phyloP scores from a whole-genome alignment of 371 early-diverging fungal genomes.

The Rhizopus stolonifer region DNA sequence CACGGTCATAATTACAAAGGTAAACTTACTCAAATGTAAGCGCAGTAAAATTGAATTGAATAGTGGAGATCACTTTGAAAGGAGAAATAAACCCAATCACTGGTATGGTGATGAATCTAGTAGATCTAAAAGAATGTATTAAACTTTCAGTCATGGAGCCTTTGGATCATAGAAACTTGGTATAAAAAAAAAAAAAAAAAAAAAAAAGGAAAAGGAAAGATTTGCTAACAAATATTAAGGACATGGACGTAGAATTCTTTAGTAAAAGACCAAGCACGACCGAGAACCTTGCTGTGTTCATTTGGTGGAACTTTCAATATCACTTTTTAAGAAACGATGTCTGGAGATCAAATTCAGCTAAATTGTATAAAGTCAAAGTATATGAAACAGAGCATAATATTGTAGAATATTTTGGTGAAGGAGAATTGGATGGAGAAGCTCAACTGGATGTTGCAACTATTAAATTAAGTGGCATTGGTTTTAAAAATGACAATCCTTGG shows the following conservation, averaged over 20 bases:
- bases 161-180: constrained; percentile 86
- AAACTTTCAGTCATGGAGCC: constrained; percentile 69
- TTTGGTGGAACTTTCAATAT: constrained; percentile 68
- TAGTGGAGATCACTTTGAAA: constrained; percentile 75
- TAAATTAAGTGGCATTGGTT: constrained; percentile 15
- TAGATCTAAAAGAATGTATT: constrained; percentile 79
- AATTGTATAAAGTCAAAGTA: constrained; percentile 65
- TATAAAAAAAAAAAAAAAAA: constrained; percentile 17
- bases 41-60: background rate
- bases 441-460: constrained; percentile 16
- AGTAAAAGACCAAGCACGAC: constrained; percentile 72
- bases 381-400: constrained; percentile 76
- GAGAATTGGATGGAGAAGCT: constrained; percentile 19
- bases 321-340: constrained; percentile 40
- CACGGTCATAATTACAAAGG: constrained; percentile 93
- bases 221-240: constrained; percentile 44
- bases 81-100: constrained; percentile 73
- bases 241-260: constrained; percentile 80
- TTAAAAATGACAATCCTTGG: constrained; percentile 5
- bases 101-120: constrained; percentile 88
- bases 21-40: constrained; percentile 23
- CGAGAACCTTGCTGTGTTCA: constrained; percentile 85
- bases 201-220: background rate
- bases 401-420: constrained; percentile 76
- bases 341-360: constrained; percentile 24